Evolutionary conservation across 306 rosid species (phyloP), one percentile per base, ranked within the genome.

Genomic region (Ochetophila trinervis): DNA sequence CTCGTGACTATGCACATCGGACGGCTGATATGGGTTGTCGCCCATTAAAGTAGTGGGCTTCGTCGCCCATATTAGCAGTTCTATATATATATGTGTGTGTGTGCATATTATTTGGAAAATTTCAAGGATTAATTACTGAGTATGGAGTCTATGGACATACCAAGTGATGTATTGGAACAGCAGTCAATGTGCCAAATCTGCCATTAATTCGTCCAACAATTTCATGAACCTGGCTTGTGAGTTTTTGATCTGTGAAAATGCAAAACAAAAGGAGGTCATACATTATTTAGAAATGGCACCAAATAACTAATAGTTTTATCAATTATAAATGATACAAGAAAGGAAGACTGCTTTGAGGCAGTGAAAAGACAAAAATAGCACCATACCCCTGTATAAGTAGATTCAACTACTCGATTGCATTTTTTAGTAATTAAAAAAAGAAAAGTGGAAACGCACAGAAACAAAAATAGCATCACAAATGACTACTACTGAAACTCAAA

Each of bases 211-310:
- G 90, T 30, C 97, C 95, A 76, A 90, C 95, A 75, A 90, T 87
- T 82, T 90, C 97, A 86, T 90, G 97, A 69, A 90, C 97, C 81
- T 90, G 95, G 72, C 97, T 90, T 49, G 97, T 90, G 27, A 90
- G 92, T 75, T 90, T 90, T 69, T 90, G 97, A 76, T 90, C 97
- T 90, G 95, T 64, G 61, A 55, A 74, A 66, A 83, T 67, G 79
- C 62, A 81, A 59, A 66, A 78, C 48, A 62, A 30, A 64, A 58
- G 53, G 20, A 56, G 30, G 62, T n/a, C 61, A 63, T 40, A 80
- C 65, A 35, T 18, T 30, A 78, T 55, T 59, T 42, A 11, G 49
- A 68, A 44, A 60, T 22, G 6, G 44, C 4, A 51, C 24, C 24
- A 17, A 24, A 22, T 36, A 47, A 52, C 67, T 8, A 15, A 50